Evolutionary conservation across 176 grass and related monocot genomes (phyloP).

Genomic region (Oryza longistaminata): DNA sequence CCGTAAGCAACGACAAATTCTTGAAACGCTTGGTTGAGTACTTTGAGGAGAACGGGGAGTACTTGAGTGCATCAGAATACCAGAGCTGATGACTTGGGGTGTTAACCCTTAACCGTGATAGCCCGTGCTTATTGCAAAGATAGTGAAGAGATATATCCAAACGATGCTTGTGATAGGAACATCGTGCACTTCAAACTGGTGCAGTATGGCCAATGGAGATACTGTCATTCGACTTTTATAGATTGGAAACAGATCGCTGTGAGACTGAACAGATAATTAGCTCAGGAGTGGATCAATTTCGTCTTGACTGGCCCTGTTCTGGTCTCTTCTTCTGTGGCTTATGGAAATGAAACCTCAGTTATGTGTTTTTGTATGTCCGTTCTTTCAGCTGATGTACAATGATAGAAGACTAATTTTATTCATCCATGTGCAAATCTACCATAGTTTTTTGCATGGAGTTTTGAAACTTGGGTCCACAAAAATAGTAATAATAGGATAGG

Average conservation of each 20-base stretch:
- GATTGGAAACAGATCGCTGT: not conserved
- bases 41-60: conserved; percentile 86
- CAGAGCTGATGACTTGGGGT: conserved; percentile 24
- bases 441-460: not conserved
- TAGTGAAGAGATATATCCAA: not conserved
- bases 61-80: conserved; percentile 83
- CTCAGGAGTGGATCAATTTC: not conserved
- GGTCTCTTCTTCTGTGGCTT: not conserved
- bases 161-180: not conserved
- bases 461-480: too few species aligned
- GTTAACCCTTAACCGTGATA: not conserved
- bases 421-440: not conserved
- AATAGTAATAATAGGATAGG: too few species aligned
- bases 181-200: not conserved
- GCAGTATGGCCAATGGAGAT: not conserved
- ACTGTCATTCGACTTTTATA: not conserved
- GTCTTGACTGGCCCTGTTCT: not conserved
- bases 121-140: not conserved
- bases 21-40: conserved; percentile 90
- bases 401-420: not conserved
- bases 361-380: not conserved
- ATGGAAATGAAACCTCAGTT: not conserved
- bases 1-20: conserved; percentile 70
- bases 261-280: conserved; percentile 4
- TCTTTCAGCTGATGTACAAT: not conserved